Base-by-base conservation (phyloP, 345 rosid genomes). In the Euphorbia lathyris region DNA sequence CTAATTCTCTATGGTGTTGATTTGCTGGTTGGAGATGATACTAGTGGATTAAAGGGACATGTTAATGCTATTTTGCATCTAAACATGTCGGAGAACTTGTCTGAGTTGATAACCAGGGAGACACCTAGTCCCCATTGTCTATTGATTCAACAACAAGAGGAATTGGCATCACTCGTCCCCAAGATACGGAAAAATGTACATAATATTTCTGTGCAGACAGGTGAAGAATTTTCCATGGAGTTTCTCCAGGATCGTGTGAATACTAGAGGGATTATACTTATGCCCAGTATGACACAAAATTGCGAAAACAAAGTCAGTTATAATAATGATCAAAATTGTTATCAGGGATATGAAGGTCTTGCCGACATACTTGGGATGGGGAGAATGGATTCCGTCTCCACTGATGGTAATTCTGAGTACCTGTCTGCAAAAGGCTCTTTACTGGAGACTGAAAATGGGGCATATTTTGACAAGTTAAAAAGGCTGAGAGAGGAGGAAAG, bases 181-280 rank as follows among this genome's bases (percentile, higher is more conserved):
- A 58, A 51, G 64, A 68, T 61, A 26, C 82, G 79, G 67, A 76
- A 68, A 30, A 70, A 73, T 29, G 76, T 65, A 69, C 77, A 76
- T 58, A 84, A 82, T 26, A 78, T 85, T 27, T 84, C 89, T 36
- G 72, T 84, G 68, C 88, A 79, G 77, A 86, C 85, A 13, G 89
- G 93, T 0, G 93, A 88, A 75, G 86, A 84, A 81, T 87, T 87
- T 58, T 77, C 92, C 17, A 48, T 82, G 83, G 83, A 88, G 76
- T 88, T 88, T 81, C 86, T 83, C 17, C 84, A 79, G 73, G 93
- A 86, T 58, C 75, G 77, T 59, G 71, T 65, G 56, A 71, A 70
- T 11, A 14, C 78, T 20, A 74, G 80, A 56, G 74, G 82, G 58
- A 60, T 72, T 66, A 72, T 77, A 27, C 59, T 63, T 26, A 19